phyloP scores from a whole-genome alignment of 2,329 filamentous ascomycete species.

The Onygena corvina region DNA sequence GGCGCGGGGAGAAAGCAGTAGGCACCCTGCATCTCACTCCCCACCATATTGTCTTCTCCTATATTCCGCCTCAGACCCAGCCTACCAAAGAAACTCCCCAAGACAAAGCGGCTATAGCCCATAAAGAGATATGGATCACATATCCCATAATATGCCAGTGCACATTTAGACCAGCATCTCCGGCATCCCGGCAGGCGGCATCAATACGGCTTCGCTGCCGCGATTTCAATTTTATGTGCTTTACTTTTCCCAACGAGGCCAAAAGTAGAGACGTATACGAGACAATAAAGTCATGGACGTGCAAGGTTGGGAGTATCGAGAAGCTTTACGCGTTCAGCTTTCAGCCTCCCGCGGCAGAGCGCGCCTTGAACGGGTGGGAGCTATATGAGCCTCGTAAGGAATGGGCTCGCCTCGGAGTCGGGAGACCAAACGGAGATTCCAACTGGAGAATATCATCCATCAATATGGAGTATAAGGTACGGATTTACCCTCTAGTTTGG shows the following conservation, averaged over 20 bases:
- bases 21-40: constrained; percentile 52
- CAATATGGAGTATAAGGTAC: constrained; percentile 68
- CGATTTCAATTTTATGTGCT: constrained; percentile 87
- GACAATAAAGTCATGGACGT: constrained; percentile 67
- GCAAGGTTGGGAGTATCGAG: constrained; percentile 69
- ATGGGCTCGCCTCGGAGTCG: constrained; percentile 77
- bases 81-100: constrained; percentile 25
- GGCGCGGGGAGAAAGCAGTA: constrained; percentile 44
- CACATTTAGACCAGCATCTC: constrained; percentile 60
- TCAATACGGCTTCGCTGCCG: constrained; percentile 79
- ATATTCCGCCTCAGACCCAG: constrained; percentile 36
- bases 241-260: constrained; percentile 67
- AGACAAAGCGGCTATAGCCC: constrained; percentile 34
- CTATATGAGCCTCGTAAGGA: constrained; percentile 78
- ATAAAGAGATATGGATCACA: constrained; percentile 78
- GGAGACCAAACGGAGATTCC: constrained; percentile 60
- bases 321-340: constrained; percentile 87
- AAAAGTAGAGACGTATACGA: constrained; percentile 77
- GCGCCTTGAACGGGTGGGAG: constrained; percentile 64
- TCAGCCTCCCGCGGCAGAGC: constrained; percentile 60
- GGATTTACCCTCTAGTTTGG: constrained; percentile 9
- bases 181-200: constrained; percentile 57
- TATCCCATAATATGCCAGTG: constrained; percentile 84
- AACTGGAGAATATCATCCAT: constrained; percentile 86
- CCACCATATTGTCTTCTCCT: constrained; percentile 54